Conservation (phyloP, 2,329 filamentous ascomycete genomes). For the Pseudopyricularia javanii region DNA sequence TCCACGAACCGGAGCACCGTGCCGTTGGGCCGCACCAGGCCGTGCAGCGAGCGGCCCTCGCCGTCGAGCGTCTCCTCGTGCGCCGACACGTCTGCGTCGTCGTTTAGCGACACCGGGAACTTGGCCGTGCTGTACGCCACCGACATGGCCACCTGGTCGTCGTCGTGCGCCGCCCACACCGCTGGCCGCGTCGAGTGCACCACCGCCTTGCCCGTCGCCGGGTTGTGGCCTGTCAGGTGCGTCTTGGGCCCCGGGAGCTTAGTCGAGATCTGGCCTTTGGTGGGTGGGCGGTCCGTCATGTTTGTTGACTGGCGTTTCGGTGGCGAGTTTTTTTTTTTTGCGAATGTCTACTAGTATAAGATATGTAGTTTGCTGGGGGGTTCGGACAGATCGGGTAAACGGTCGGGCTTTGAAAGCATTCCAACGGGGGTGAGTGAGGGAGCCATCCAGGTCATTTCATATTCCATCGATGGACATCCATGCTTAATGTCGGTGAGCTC, state of each 20-base stretch:
- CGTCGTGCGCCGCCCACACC: slow-evolving; percentile 6
- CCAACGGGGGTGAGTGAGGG: no score
- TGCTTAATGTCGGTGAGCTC: no score
- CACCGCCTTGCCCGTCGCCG: slow-evolving; percentile 6
- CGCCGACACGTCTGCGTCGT: slow-evolving; percentile 7
- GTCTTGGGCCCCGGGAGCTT: slow-evolving; percentile 7
- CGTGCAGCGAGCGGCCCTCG: slow-evolving; percentile 4
- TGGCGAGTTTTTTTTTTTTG: neutral
- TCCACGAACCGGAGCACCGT: slow-evolving; percentile 14
- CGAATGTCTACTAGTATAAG: no score
- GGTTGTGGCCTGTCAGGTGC: slow-evolving; percentile 8
- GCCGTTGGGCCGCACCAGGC: slow-evolving; percentile 9
- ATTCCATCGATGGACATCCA: no score
- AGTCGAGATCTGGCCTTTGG: slow-evolving; percentile 2
- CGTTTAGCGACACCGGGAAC: slow-evolving; percentile 9
- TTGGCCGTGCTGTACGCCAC: slow-evolving; percentile 8
- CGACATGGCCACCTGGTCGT: slow-evolving; percentile 7
- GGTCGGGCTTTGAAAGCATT: no score
- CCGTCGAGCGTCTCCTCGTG: slow-evolving; percentile 7
- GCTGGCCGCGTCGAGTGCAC: slow-evolving; percentile 8
- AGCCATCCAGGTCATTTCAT: no score
- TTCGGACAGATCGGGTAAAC: no score
- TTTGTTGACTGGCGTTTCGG: neutral
- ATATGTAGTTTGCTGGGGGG: neutral
- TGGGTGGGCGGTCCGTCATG: slow-evolving; percentile 2